These are phyloP conservation scores for Tilletia indica DNA, from an alignment of 1,284 basidiomycete species.

Conservation along the genomic window DNA sequence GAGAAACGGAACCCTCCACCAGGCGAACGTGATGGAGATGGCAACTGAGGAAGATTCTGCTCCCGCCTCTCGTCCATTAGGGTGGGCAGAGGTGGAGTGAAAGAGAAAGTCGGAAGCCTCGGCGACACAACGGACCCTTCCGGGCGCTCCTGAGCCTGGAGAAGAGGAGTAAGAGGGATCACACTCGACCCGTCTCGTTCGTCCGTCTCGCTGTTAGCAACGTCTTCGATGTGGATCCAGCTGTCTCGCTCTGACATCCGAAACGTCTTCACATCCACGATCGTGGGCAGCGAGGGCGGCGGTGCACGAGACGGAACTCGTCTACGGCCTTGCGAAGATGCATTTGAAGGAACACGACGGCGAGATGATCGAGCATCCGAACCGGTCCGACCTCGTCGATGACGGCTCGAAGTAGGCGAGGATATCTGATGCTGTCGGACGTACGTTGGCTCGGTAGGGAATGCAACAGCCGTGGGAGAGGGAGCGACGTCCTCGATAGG, in stretches of 20 bases:
- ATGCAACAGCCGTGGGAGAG: neutral
- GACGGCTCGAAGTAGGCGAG: conserved; percentile 1
- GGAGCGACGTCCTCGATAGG: neutral
- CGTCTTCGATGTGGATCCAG: conserved; percentile 16
- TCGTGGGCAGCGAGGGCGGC: neutral
- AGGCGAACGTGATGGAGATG: neutral
- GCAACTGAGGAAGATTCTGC: neutral
- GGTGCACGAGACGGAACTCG: conserved; percentile 3
- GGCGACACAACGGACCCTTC: neutral
- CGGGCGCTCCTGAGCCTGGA: neutral
- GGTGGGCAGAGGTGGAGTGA: neutral
- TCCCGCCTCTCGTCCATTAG: neutral
- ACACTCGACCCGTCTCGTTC: neutral
- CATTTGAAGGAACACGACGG: conserved; percentile 8
- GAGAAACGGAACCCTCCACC: neutral
- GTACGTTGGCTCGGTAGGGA: neutral
- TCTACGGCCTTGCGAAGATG: neutral
- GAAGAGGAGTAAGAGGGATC: neutral
- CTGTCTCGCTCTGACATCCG: conserved; percentile 15
- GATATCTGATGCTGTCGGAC: neutral
- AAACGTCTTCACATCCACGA: conserved; percentile 8
- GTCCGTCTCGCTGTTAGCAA: neutral
- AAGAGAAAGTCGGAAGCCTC: conserved; percentile 10
- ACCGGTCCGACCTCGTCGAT: neutral
- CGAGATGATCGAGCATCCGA: conserved; percentile 9